Conservation (phyloP, 306 rosid species). For the Cucurbita pepo region DNA sequence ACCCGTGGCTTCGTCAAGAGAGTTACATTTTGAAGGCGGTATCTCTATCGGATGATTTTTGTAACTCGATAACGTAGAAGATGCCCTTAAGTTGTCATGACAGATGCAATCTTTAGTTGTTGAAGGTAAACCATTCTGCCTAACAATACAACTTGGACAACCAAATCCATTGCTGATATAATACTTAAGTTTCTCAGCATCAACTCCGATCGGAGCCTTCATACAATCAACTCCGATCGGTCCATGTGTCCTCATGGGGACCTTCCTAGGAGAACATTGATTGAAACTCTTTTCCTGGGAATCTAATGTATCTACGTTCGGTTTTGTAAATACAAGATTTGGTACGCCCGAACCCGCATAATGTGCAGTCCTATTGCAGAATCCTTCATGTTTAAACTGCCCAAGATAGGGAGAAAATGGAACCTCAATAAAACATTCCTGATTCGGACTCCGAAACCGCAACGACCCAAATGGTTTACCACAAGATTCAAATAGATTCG, state of each 20-base stretch:
- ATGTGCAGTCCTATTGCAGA: slow-evolving; percentile 12
- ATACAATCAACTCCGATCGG: slow-evolving; percentile 3
- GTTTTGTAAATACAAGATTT: slow-evolving; percentile 10
- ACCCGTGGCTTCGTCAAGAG: slow-evolving; percentile 23
- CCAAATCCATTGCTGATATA: not conserved
- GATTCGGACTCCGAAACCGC: slow-evolving; percentile 9
- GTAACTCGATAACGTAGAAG: not conserved
- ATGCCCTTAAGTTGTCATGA: not conserved
- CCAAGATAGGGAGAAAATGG: slow-evolving; percentile 16
- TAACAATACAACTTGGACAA: not conserved
- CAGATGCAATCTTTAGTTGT: not conserved
- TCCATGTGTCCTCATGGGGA: slow-evolving; percentile 19
- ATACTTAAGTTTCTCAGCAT: not conserved
- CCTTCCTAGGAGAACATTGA: slow-evolving; percentile 21
- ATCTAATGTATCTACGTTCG: slow-evolving; percentile 3
- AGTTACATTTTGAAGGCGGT: not conserved
- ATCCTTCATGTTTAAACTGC: slow-evolving; percentile 13
- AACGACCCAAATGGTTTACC: slow-evolving; percentile 10
- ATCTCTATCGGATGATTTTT: slow-evolving; percentile 12
- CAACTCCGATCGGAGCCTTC: not conserved
- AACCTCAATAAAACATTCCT: slow-evolving; percentile 19
- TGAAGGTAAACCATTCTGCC: slow-evolving; percentile 8
- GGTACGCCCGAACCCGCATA: slow-evolving; percentile 9
- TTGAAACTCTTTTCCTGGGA: not conserved
- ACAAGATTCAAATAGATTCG: slow-evolving; percentile 12